Evolutionary conservation across 768 basidiomycete species (phyloP).

Genomic region (Sporobolomyces roseus): DNA sequence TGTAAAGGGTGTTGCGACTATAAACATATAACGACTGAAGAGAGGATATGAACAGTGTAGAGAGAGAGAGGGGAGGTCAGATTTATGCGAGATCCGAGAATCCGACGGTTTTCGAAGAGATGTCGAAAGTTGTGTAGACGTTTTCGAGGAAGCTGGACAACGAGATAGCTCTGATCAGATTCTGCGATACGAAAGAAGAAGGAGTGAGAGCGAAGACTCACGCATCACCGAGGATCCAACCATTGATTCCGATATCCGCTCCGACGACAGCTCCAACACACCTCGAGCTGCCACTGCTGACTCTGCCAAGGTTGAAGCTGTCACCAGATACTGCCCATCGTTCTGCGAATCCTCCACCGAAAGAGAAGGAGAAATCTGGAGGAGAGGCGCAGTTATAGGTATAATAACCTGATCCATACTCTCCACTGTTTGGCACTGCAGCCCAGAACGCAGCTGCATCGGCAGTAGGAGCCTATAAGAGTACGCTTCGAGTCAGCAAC

Average conservation of each 20-base stretch:
- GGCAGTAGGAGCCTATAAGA: constrained; percentile 48
- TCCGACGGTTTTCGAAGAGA: constrained; percentile 33
- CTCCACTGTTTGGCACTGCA: constrained; percentile 51
- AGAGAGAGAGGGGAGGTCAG: neutral
- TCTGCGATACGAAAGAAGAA: neutral
- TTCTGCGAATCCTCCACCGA: constrained; percentile 51
- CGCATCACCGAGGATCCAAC: constrained; percentile 42
- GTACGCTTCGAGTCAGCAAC: neutral
- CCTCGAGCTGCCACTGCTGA: constrained; percentile 18
- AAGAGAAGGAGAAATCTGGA: constrained; percentile 54
- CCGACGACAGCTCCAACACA: constrained; percentile 43
- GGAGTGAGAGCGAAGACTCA: neutral
- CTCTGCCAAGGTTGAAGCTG: constrained; percentile 53
- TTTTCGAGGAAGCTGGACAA: constrained; percentile 41
- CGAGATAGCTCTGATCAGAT: neutral
- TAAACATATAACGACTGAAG: too few species aligned
- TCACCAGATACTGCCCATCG: constrained; percentile 53
- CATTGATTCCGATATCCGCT: constrained; percentile 38
- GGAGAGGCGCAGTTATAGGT: constrained; percentile 44
- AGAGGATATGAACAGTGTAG: neutral
- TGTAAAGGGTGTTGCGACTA: too few species aligned
- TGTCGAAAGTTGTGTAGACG: constrained; percentile 39
- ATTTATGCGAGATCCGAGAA: constrained; percentile 38
- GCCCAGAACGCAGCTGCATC: constrained; percentile 47
- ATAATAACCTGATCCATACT: constrained; percentile 48